A percentile compares a stretch with the other conserved stretches of the same genome.
These are phyloP conservation scores for Lathyrus oleraceus DNA, from an alignment of 306 rosid species.

Conservation along the genomic window DNA sequence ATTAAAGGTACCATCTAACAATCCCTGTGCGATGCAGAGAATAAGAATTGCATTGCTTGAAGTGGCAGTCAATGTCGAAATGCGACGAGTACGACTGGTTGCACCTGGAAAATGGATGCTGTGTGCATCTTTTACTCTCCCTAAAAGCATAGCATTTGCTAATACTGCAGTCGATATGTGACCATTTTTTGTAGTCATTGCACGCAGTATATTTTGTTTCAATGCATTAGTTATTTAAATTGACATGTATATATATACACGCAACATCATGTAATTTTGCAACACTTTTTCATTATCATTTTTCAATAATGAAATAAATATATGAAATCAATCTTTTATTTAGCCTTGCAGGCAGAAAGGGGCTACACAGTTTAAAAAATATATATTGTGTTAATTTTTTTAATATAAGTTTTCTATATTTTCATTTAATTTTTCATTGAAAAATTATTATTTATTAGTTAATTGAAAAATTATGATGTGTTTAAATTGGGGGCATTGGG, in stretches of 20 bases:
- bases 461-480: neutral
- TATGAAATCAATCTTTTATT: neutral
- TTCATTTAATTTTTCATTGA: neutral
- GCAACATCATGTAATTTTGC: neutral
- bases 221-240: neutral
- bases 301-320: neutral
- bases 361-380: neutral
- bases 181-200: constrained; percentile 30
- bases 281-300: neutral
- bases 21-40: constrained; percentile 54
- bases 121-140: constrained; percentile 87
- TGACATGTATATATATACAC: constrained; percentile 34
- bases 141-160: constrained; percentile 73
- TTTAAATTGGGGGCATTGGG: neutral
- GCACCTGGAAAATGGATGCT: constrained; percentile 99
- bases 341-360: neutral
- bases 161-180: constrained; percentile 40
- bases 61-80: constrained; percentile 72
- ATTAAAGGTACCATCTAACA: constrained; percentile 4
- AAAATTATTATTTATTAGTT: neutral
- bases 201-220: constrained; percentile 17
- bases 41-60: constrained; percentile 78
- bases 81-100: constrained; percentile 82
- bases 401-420: neutral
- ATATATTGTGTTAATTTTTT: too few species aligned